Base-by-base conservation (phyloP, 1,139 yeast genomes). In the Pichia kudriavzevii region DNA sequence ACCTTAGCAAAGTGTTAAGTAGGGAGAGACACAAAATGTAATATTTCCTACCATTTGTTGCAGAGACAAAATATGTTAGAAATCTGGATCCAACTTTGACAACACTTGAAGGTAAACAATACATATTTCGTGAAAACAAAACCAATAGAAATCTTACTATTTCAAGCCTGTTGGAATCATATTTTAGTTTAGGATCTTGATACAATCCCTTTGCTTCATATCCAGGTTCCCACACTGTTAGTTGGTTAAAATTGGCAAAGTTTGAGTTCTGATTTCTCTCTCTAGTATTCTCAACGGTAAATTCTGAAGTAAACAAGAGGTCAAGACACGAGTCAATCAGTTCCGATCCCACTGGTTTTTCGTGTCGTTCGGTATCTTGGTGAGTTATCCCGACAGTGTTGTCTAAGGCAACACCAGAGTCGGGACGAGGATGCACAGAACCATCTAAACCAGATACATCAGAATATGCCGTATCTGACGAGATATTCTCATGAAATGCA, bases 191-290 rank as follows among this genome's bases (percentile, higher is more conserved):
- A 0, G 80, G 73, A 1, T 62, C 50, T 7, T 61, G 53, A 41
- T 69, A 65, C 34, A 28, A 30, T 4, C 65, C 61, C 10, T 58
- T 44, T 2, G 54, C 55, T 0, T 87, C 93, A 27, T 84, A 67
- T 2, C 95, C 95, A 0, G 83, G 75, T 48, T 82, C 93, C 94
- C 94, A 83, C 3, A 79, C 47, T 46, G 51, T 47, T 42, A 63
- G 59, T 25, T 58, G 36, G 37, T 61, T 54, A 42, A 50, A 46
- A 34, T 46, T 41, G 6, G 34, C 41, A 26, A 23, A 20, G 4
- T 30, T 12, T 20, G 32, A 30, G 1, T 27, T 23, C 4, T 17
- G n/a, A 2, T 24, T 31, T 2, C 22, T 28, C 29, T 36, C 10
- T 46, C 28, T 44, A 12, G 25, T 5, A 5, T 21, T 15, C 3